Evolutionary conservation across 768 basidiomycete genomes (phyloP), one percentile per base, ranked within the genome.

Genomic region (Kwoniella heveanensis): DNA sequence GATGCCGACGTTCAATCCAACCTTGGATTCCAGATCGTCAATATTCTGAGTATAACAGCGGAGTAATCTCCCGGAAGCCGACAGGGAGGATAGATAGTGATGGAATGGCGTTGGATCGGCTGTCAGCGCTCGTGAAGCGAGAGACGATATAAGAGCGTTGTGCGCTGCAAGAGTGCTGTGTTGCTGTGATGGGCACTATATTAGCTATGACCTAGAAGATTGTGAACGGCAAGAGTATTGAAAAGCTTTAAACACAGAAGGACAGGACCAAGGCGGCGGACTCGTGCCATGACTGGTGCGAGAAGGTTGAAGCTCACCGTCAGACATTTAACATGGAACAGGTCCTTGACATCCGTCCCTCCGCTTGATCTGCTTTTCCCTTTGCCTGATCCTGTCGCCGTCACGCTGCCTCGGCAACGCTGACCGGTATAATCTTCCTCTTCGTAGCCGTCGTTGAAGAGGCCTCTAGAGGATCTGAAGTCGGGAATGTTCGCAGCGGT

Each of bases 41-140:
- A 94, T 94, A 80, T 95, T 94, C 82, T 95, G 92, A 0, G 92
- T 93, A 79, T 94, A 95, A 1, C 92, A 90, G 25, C 92, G 85
- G 37, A 93, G 84, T 2, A 95, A 85, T 65, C 85, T 85, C 2
- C 90, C 88, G 37, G 87, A 83, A 64, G 88, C 84, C 72, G 94
- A 90, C 29, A 94, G 85, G 29, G 83, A 74, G 47, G 88, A 88
- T 29, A 95, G 85, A 25, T 90, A 81, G 12, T 83, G 80, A 76
- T 95, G 92, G 72, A 94, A 94, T 0, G 87, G 82, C 2, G 92
- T 93, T 8, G 92, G 92, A 64, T 84, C 73, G 17, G 91, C 90
- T 2, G 84, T 82, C 57, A 85, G 83, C 0, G 92, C 88, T 25
- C 92, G 82, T 65, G 85, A 84, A 32, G 90, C 89, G 8, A 95